phyloP scores from a whole-genome alignment of 805 yeast species.

The Tetrapisispora taiwanensis region DNA sequence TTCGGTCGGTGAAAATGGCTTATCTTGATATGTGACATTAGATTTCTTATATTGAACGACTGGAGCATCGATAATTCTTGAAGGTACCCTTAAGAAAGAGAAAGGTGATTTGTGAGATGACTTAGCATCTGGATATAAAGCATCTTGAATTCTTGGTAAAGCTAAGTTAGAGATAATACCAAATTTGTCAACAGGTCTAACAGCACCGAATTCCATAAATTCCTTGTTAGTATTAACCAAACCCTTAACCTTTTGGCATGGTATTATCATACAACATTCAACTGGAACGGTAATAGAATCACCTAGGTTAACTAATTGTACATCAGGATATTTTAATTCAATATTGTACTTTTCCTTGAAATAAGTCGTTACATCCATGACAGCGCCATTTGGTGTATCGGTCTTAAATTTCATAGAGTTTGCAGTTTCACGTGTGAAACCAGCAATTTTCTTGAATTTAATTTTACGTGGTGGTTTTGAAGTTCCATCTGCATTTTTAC shows the following conservation, averaged over 20 bases:
- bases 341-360: slow-evolving; percentile 13
- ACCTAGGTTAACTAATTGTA: slow-evolving; percentile 12
- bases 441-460: slow-evolving; percentile 12
- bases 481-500: slow-evolving; percentile 15
- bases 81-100: slow-evolving; percentile 15
- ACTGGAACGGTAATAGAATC: slow-evolving; percentile 14
- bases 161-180: slow-evolving; percentile 12
- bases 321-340: slow-evolving; percentile 15
- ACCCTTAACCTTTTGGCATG: slow-evolving; percentile 19
- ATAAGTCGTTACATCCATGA: slow-evolving; percentile 8
- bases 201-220: slow-evolving; percentile 14
- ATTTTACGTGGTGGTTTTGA: slow-evolving; percentile 12
- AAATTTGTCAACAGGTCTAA: slow-evolving; percentile 16
- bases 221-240: slow-evolving; percentile 9
- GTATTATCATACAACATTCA: slow-evolving; percentile 17
- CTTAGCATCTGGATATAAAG: slow-evolving; percentile 7
- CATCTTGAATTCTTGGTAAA: slow-evolving; percentile 12
- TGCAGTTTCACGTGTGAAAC: slow-evolving; percentile 16
- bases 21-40: slow-evolving; percentile 7
- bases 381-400: background rate
- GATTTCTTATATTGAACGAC: slow-evolving; percentile 11
- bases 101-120: slow-evolving; percentile 2
- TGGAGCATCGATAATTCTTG: slow-evolving; percentile 20
- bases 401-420: slow-evolving; percentile 11
- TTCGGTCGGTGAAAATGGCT: slow-evolving; percentile 10